Conservation (phyloP, 306 rosid genomes). For the Sesbania bispinosa region DNA sequence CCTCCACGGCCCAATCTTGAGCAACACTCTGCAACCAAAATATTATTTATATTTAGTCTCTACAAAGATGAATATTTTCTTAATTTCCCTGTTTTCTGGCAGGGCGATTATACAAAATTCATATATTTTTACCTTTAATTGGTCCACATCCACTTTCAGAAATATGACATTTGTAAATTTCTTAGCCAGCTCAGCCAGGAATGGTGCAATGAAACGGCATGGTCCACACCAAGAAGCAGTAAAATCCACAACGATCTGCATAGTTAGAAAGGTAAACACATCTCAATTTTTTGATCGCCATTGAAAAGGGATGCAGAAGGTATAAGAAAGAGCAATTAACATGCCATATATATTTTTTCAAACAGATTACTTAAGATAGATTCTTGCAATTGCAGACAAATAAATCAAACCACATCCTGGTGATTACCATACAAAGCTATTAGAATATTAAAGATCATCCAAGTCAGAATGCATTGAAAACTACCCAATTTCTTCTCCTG, state of each 20-base stretch:
- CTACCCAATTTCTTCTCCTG: too few relatives aligned
- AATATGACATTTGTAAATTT: constrained; percentile 54
- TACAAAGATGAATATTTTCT: neutral
- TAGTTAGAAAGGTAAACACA: constrained; percentile 6
- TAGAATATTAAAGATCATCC: neutral
- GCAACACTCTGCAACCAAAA: constrained; percentile 61
- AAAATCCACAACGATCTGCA: constrained; percentile 75
- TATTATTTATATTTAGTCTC: neutral
- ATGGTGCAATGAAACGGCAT: constrained; percentile 82
- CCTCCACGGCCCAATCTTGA: constrained; percentile 92
- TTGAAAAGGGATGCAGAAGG: neutral
- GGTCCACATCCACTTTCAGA: constrained; percentile 88
- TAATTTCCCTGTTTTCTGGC: neutral
- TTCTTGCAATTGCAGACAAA: neutral
- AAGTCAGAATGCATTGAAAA: neutral
- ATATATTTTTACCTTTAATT: constrained; percentile 56
- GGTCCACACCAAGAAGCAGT: constrained; percentile 99
- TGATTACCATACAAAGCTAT: neutral
- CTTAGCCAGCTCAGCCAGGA: constrained; percentile 71
- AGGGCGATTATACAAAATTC: neutral
- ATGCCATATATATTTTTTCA: neutral
- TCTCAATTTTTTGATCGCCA: neutral
- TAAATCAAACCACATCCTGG: neutral
- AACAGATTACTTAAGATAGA: neutral
- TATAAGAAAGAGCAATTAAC: neutral